Evolutionary conservation across 2,329 filamentous ascomycete genomes (phyloP).

Genomic region (Phyllosticta citribraziliensis): DNA sequence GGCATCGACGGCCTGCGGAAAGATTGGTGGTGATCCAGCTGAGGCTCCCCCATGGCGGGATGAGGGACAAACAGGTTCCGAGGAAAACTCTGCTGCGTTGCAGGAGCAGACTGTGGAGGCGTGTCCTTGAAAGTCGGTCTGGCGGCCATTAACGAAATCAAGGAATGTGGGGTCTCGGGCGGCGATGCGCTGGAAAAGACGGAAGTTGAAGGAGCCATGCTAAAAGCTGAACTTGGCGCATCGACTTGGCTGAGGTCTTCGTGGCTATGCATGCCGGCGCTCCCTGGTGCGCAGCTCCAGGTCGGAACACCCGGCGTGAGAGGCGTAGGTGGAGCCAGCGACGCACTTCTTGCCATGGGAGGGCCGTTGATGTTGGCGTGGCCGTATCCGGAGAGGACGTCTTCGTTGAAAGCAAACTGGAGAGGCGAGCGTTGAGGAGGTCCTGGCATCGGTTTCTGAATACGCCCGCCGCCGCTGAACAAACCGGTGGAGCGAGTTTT

Average conservation of each 20-base stretch:
- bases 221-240: conserved; percentile 12
- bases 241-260: neutral
- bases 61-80: conserved; percentile 2
- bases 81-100: conserved; percentile 38
- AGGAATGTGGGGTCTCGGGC: conserved; percentile 33
- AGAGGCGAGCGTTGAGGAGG: conserved; percentile 41
- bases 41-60: neutral
- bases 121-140: conserved; percentile 32
- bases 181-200: conserved; percentile 33
- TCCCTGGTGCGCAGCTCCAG: conserved; percentile 18
- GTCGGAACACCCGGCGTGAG: conserved; percentile 35
- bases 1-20: conserved; percentile 12
- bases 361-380: conserved; percentile 23
- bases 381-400: conserved; percentile 33
- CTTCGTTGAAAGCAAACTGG: conserved; percentile 36
- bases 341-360: conserved; percentile 19
- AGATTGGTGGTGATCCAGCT: conserved; percentile 3
- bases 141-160: conserved; percentile 1
- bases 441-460: conserved; percentile 36
- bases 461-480: conserved; percentile 37
- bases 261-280: neutral
- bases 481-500: conserved; percentile 40
- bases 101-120: conserved; percentile 41
- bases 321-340: conserved; percentile 39
- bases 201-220: conserved; percentile 25